Evolutionary conservation across 2,329 filamentous ascomycete species (phyloP).

Genomic region (Truncatella angustata): DNA sequence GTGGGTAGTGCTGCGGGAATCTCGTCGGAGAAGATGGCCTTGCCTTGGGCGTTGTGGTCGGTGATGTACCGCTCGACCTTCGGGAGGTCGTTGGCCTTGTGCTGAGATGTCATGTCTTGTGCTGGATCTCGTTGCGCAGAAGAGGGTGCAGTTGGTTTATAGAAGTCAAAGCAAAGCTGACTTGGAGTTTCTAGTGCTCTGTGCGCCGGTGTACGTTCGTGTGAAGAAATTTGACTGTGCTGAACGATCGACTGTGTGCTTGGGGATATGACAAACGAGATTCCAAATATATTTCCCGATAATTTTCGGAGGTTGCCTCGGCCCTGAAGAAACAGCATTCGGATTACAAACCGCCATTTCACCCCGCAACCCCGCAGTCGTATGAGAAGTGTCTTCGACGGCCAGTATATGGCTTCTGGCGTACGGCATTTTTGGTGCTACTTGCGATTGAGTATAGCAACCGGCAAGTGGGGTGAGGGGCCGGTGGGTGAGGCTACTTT

Average conservation of each 20-base stretch:
- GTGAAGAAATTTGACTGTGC: no score
- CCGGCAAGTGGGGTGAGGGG: constrained; percentile 11
- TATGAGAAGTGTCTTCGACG: neutral
- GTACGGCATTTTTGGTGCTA: neutral
- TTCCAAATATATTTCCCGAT: neutral
- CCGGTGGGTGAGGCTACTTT: constrained; percentile 1
- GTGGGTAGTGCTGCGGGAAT: constrained; percentile 21
- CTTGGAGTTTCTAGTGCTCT: no score
- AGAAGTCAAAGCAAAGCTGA: no score
- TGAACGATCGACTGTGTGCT: no score
- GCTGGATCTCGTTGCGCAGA: neutral
- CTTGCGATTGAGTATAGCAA: neutral
- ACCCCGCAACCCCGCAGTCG: constrained; percentile 5
- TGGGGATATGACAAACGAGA: no score
- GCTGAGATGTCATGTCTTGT: constrained; percentile 11
- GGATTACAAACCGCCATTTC: neutral
- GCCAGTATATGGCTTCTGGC: neutral
- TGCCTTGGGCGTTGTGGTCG: constrained; percentile 31
- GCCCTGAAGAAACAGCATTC: neutral
- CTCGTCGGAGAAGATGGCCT: constrained; percentile 31
- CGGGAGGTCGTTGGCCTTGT: constrained; percentile 16
- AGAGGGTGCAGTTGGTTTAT: neutral
- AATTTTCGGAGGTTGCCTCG: neutral
- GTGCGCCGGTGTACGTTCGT: no score
- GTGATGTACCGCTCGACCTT: constrained; percentile 27